Evolutionary conservation across 495 filamentous ascomycete species (phyloP).

Genomic region (Neurospora sublineolata): DNA sequence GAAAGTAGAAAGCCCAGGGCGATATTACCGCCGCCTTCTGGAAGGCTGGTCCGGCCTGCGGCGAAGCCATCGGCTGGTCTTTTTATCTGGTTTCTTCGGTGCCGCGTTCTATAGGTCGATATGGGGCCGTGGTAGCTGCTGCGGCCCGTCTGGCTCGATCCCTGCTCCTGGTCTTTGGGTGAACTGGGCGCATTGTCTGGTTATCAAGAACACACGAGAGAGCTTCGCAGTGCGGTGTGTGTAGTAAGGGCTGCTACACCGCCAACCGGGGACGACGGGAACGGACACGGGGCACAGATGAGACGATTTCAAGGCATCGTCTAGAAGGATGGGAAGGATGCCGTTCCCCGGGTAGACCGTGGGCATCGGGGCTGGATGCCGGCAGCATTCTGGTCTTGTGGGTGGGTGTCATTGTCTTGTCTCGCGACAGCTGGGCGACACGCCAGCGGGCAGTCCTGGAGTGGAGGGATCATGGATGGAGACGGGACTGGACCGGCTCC

Average conservation of each 20-base stretch:
- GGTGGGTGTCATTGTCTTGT: not conserved
- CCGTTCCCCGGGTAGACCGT: not conserved
- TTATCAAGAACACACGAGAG: not conserved
- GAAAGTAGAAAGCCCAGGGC: constrained; percentile 37
- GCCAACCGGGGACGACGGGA: not conserved
- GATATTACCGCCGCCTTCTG: not conserved
- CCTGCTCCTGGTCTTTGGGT: not conserved
- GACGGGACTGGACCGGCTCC: not conserved
- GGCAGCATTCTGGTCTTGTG: not conserved
- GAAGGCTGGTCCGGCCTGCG: not conserved
- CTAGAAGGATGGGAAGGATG: not conserved
- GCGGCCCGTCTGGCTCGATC: not conserved
- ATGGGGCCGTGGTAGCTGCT: not conserved
- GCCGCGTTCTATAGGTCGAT: not conserved
- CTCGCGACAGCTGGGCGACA: not conserved
- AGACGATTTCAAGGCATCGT: not conserved
- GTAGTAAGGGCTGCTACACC: not conserved
- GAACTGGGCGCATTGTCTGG: not conserved
- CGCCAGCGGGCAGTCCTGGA: not conserved
- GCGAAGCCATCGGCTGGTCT: not conserved
- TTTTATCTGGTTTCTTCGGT: not conserved
- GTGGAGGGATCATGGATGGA: not conserved
- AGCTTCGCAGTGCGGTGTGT: not conserved
- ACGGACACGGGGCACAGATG: not conserved
- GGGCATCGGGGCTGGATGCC: not conserved